Percentiles rank a stretch among this genome's conserved stretches.
Evolutionary conservation across 164 flowering plant species (phyloP).

Genomic region (Nymphaea colorata): DNA sequence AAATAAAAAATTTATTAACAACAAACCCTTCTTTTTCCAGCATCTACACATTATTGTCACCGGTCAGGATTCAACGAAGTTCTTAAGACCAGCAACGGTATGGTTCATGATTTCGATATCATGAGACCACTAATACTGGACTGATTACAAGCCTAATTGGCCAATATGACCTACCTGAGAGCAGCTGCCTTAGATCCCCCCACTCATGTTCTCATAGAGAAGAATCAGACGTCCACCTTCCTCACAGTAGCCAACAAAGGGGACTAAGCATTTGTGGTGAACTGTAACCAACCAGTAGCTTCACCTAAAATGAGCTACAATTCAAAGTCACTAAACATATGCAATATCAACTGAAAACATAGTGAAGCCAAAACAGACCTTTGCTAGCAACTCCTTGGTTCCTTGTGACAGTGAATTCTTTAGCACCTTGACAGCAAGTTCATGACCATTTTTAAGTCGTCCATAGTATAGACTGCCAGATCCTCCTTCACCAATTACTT

Average conservation of each 20-base stretch:
- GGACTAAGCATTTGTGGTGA: not conserved
- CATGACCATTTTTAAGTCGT: conserved; percentile 12
- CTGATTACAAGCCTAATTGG: not conserved
- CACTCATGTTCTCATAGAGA: not conserved
- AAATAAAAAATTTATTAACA: no score
- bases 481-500: conserved; percentile 33
- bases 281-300: not conserved
- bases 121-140: no score
- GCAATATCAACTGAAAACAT: not conserved
- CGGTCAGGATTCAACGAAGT: no score
- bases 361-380: conserved; percentile 14
- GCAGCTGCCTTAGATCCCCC: not conserved
- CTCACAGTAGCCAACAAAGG: not conserved
- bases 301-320: not conserved
- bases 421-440: conserved; percentile 43
- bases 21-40: no score
- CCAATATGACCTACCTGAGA: not conserved
- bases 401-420: conserved; percentile 27
- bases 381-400: conserved; percentile 24
- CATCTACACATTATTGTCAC: no score
- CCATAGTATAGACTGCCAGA: conserved; percentile 40
- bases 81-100: no score
- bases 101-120: no score
- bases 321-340: not conserved
- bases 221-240: not conserved